Base-by-base conservation (phyloP, 2,329 filamentous ascomycete genomes). In the Chrysosporium keratinophilum region DNA sequence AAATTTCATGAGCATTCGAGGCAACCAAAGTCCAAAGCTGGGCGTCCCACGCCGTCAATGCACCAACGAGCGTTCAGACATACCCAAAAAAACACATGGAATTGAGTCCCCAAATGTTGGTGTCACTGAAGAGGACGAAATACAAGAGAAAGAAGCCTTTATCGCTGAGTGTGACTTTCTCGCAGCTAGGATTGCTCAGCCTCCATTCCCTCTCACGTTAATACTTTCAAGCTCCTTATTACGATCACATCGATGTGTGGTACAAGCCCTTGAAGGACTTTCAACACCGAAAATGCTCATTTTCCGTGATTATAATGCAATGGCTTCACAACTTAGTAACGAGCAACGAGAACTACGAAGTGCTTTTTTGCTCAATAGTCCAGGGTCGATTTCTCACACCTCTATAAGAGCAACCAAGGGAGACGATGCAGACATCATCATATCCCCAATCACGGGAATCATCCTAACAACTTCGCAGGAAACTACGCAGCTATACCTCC, bases 391-490 rank as follows among this genome's bases (percentile, higher is more conserved):
- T n/a, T 14, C 10, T 5, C 35, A 50, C 31, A 12, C 20, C 14
- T 1, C 37, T 28, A 35, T 7, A 40, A 15, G 4, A 3, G 19
- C 34, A 28, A 40, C 5, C 20, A 19, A 55, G 23, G 33, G 15
- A n/a, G 43, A 42, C 6, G 66, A 70, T 58, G 66, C 87, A 2
- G 89, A 95, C 61, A 68, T 95, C 2, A 78, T 85, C 0, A 61
- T 90, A 4, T 87, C 87, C 0, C 81, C 87, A 0, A 75, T 73
- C 0, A 81, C 78, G 0, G 88, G 86, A 0, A 70, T 95, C 2
- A 67, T 95, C 0, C 63, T 86, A 17, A 87, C 87, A 0, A 86
- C 80, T 0, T 71, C 90, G 4, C 80, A 90, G 57, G 81, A 84
- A 59, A 75, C 85, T 23, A 84, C 83, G 42, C 90, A 95, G 62